Evolutionary conservation across 2,329 filamentous ascomycete species (phyloP).

Genomic region (Pseudogymnoascus sp.): DNA sequence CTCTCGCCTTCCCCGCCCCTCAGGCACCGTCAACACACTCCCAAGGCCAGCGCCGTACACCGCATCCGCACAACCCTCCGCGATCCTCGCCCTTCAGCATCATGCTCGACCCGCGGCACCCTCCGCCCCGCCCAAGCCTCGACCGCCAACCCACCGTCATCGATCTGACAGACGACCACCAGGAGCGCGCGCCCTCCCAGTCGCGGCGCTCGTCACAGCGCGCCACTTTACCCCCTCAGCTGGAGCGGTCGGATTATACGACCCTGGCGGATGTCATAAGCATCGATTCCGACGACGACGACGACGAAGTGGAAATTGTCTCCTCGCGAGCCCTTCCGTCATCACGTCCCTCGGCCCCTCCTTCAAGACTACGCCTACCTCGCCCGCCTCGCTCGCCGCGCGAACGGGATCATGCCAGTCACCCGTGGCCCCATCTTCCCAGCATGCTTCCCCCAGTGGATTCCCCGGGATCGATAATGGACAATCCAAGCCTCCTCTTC

Average conservation of each 20-base stretch:
- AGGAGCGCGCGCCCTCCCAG: conserved; percentile 2
- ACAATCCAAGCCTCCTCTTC: background rate
- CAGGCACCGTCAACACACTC: background rate
- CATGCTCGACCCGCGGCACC: background rate
- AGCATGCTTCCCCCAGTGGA: background rate
- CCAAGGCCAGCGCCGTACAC: background rate
- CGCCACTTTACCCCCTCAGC: background rate
- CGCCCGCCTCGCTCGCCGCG: background rate
- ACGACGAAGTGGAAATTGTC: conserved; percentile 3
- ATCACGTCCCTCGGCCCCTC: background rate
- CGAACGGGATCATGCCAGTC: background rate
- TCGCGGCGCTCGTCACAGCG: conserved; percentile 7
- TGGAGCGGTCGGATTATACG: background rate
- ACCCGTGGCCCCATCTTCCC: conserved; percentile 1
- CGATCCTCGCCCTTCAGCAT: conserved; percentile 5
- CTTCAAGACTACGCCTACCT: background rate
- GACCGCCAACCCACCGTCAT: conserved; percentile 8
- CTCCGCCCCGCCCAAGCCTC: background rate
- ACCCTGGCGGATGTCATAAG: background rate
- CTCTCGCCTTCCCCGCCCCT: background rate
- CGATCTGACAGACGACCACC: conserved; percentile 6
- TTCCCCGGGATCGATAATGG: background rate
- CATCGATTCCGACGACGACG: conserved; percentile 4
- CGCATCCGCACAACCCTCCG: conserved; percentile 1
- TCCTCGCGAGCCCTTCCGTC: background rate